These are phyloP conservation scores for Boletellus sp. DNA, from an alignment of 768 basidiomycete genomes.

Conservation along the genomic window DNA sequence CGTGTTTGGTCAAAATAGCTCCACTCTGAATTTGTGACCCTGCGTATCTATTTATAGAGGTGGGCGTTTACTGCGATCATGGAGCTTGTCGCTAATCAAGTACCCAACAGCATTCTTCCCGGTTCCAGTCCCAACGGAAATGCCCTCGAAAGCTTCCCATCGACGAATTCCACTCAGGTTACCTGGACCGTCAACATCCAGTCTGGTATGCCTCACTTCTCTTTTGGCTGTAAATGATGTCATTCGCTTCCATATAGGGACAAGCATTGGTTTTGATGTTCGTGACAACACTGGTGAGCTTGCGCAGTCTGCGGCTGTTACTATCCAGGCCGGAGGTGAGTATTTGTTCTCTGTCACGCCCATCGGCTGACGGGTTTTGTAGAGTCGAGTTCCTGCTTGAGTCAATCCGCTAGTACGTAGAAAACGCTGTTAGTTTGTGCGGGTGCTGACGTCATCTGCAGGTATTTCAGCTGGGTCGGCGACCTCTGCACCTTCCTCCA, in stretches of 20 bases:
- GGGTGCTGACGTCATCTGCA: slow-evolving; percentile 16
- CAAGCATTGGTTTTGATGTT: slow-evolving; percentile 52
- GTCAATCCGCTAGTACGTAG: slow-evolving; percentile 21
- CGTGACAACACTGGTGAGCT: slow-evolving; percentile 55
- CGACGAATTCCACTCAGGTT: slow-evolving; percentile 35
- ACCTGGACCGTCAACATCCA: slow-evolving; percentile 57
- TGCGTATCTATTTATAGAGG: slow-evolving; percentile 33
- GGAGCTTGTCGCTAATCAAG: not conserved
- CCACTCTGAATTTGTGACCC: not conserved
- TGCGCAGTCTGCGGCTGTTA: slow-evolving; percentile 52
- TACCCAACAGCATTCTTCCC: slow-evolving; percentile 46
- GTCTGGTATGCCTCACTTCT: slow-evolving; percentile 32
- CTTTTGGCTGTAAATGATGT: not conserved
- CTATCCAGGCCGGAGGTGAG: slow-evolving; percentile 49
- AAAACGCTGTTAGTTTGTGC: slow-evolving; percentile 7
- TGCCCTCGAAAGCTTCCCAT: slow-evolving; percentile 47
- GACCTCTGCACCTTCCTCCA: not conserved
- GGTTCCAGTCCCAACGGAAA: slow-evolving; percentile 43
- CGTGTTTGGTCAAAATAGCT: not conserved
- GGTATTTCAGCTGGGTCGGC: slow-evolving; percentile 7
- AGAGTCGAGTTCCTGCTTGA: slow-evolving; percentile 35
- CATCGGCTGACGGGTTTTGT: slow-evolving; percentile 19
- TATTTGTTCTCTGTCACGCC: slow-evolving; percentile 1
- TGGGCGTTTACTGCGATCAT: slow-evolving; percentile 9
- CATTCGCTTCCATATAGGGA: slow-evolving; percentile 32